Evolutionary conservation across 371 early-diverging fungal species (phyloP).

Genomic region (Globomyces sp.): DNA sequence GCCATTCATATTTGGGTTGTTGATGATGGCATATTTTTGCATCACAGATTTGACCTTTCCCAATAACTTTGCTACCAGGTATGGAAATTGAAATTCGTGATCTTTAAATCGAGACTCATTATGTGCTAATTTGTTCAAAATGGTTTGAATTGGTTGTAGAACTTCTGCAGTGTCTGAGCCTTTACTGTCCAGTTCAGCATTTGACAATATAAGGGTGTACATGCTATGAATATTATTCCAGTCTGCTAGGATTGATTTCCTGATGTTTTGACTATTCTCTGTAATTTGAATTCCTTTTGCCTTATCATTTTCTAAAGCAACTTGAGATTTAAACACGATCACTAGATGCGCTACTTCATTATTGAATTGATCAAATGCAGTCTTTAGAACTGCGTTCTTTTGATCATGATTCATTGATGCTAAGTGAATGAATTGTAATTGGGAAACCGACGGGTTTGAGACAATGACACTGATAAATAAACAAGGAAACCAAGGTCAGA

Average conservation of each 20-base stretch:
- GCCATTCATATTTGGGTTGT: neutral
- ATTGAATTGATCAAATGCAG: conserved; percentile 9
- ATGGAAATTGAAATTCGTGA: conserved; percentile 16
- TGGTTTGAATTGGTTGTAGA: neutral
- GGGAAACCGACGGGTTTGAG: too few relatives aligned
- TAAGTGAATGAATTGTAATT: too few relatives aligned
- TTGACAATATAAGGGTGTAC: conserved; percentile 11
- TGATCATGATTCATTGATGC: conserved; percentile 6
- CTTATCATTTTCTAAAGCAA: neutral
- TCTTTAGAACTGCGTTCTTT: conserved; percentile 7
- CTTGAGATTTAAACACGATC: conserved; percentile 16
- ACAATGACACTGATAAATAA: too few relatives aligned
- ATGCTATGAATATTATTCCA: conserved; percentile 2
- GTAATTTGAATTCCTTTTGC: neutral
- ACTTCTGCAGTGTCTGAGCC: neutral
- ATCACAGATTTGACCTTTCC: neutral
- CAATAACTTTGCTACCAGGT: conserved; percentile 1
- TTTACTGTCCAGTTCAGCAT: neutral
- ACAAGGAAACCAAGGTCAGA: too few relatives aligned
- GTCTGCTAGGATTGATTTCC: conserved; percentile 11
- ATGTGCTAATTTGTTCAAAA: neutral
- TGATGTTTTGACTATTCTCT: neutral
- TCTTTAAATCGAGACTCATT: conserved; percentile 12
- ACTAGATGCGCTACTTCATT: conserved; percentile 11
- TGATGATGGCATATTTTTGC: neutral